Evolutionary conservation across 495 filamentous ascomycete genomes (phyloP).

Genomic region (Aspergillus heteromorphus): DNA sequence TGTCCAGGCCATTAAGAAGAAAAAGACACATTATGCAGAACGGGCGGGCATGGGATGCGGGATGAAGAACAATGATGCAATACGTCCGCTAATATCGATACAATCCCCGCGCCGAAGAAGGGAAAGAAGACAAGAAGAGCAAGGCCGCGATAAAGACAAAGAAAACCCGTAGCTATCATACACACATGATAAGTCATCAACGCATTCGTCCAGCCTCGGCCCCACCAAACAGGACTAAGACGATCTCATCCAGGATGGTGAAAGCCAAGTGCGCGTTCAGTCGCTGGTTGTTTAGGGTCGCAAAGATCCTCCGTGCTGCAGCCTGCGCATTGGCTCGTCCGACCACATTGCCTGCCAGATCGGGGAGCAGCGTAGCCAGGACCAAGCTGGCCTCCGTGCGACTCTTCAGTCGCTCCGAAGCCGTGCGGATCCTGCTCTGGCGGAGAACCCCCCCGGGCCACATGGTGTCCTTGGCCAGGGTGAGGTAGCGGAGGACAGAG

Average conservation of each 20-base stretch:
- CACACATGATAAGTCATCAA: not conserved
- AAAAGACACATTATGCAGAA: too few species aligned
- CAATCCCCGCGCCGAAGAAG: not conserved
- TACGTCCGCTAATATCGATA: not conserved
- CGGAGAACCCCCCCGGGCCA: slow-evolving; percentile 69
- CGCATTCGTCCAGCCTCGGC: slow-evolving; percentile 9
- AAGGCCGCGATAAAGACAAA: not conserved
- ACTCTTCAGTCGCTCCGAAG: slow-evolving; percentile 63
- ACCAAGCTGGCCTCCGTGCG: slow-evolving; percentile 68
- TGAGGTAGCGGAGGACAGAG: slow-evolving; percentile 67
- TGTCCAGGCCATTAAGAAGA: not conserved
- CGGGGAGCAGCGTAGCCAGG: slow-evolving; percentile 77
- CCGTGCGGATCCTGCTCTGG: slow-evolving; percentile 52
- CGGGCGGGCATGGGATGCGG: not conserved
- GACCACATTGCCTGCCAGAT: slow-evolving; percentile 75
- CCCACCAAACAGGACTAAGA: slow-evolving; percentile 65
- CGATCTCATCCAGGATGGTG: slow-evolving; percentile 72
- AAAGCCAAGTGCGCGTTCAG: slow-evolving; percentile 72
- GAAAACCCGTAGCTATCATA: not conserved
- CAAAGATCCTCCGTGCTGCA: slow-evolving; percentile 73
- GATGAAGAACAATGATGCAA: not conserved
- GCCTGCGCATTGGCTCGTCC: slow-evolving; percentile 79
- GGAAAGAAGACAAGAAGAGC: not conserved
- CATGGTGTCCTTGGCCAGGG: slow-evolving; percentile 62
- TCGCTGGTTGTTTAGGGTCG: slow-evolving; percentile 68